A percentile compares a stretch with the other conserved stretches of the same genome.
These are phyloP conservation scores for Coemansia sp. DNA, from an alignment of 192 early-diverging fungal genomes.

Conservation along the genomic window DNA sequence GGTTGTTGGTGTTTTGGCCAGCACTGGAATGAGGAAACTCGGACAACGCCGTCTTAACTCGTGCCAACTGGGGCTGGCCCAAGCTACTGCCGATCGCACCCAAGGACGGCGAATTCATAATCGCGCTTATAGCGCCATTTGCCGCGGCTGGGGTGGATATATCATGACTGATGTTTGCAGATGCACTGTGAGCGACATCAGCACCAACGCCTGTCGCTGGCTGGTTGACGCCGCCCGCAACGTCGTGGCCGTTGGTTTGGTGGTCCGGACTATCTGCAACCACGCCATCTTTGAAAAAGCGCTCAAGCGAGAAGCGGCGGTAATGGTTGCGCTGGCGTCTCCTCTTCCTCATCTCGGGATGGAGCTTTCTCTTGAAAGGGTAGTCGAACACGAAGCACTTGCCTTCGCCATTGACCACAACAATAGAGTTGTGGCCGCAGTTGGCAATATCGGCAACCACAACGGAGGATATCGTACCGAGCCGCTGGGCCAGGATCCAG, in stretches of 20 bases:
- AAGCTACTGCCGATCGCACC: not conserved
- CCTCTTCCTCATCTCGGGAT: slow-evolving; percentile 39
- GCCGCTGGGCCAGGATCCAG: slow-evolving; percentile 52
- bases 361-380: slow-evolving; percentile 47
- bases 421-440: slow-evolving; percentile 50
- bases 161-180: not conserved
- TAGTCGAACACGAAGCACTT: slow-evolving; percentile 55
- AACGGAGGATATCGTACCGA: slow-evolving; percentile 53
- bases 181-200: not conserved
- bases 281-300: slow-evolving; percentile 44
- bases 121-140: not conserved
- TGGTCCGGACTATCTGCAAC: slow-evolving; percentile 13
- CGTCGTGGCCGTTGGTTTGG: not conserved
- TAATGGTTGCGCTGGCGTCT: slow-evolving; percentile 49
- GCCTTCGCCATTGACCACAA: slow-evolving; percentile 53
- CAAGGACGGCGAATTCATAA: slow-evolving; percentile 1
- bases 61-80: not conserved
- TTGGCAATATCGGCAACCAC: slow-evolving; percentile 49
- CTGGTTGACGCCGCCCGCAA: not conserved
- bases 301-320: slow-evolving; percentile 50
- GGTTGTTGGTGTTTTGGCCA: not conserved
- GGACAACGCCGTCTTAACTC: not conserved
- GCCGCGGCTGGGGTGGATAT: not conserved
- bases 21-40: not conserved
- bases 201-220: not conserved